A percentile compares a stretch with the other conserved stretches of the same genome.
These are phyloP conservation scores for Achlya hypogyna DNA, from an alignment of 352 stramenopile species.

Conservation along the genomic window DNA sequence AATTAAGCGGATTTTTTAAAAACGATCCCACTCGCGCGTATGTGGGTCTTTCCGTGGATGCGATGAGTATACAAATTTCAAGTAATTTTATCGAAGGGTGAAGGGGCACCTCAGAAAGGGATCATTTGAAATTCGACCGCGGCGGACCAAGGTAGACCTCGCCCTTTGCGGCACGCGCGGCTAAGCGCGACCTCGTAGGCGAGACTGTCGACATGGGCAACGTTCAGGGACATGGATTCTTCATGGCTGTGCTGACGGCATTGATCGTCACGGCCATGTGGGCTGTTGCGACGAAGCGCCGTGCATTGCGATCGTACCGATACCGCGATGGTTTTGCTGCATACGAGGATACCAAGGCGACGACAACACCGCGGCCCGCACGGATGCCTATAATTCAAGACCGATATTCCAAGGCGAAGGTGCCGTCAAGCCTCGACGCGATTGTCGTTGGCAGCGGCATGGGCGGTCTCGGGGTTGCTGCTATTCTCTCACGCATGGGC, in stretches of 20 bases:
- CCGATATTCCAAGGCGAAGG: slow-evolving; percentile 20
- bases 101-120: too few relatives aligned
- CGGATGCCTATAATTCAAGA: slow-evolving; percentile 18
- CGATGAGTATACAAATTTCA: too few relatives aligned
- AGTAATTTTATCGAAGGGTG: too few relatives aligned
- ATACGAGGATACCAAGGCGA: neutral
- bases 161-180: too few relatives aligned
- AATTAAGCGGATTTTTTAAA: too few relatives aligned
- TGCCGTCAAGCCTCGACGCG: slow-evolving; percentile 16
- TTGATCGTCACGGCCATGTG: neutral
- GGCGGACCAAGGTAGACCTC: too few relatives aligned
- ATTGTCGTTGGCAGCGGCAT: slow-evolving; percentile 30
- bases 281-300: neutral
- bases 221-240: neutral
- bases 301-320: neutral
- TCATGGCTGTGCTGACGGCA: neutral
- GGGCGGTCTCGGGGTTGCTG: slow-evolving; percentile 25
- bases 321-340: neutral
- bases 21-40: too few relatives aligned
- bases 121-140: too few relatives aligned
- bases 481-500: slow-evolving; percentile 23
- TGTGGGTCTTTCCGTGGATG: too few relatives aligned
- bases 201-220: neutral
- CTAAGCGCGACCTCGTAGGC: neutral
- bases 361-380: neutral